Evolutionary conservation across 352 stramenopile genomes (phyloP).

Genomic region (Pythium dissimile): DNA sequence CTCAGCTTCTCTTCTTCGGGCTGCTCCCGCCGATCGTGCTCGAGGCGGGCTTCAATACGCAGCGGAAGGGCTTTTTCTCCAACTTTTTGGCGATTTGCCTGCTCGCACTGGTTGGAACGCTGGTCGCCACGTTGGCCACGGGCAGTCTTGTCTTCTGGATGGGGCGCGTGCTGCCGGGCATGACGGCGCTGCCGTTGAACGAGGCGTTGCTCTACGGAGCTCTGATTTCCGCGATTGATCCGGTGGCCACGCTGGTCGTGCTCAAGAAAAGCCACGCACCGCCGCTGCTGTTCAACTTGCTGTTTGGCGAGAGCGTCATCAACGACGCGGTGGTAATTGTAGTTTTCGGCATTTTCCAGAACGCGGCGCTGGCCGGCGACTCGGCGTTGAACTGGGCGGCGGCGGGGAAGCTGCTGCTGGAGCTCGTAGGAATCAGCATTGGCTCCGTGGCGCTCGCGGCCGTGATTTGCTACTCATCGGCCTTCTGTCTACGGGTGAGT

Average conservation of each 20-base stretch:
- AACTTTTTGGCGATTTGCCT: constrained; percentile 40
- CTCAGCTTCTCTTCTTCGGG: constrained; percentile 46
- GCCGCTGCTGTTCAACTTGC: constrained; percentile 89
- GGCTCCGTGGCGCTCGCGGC: constrained; percentile 48
- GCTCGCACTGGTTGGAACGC: constrained; percentile 43
- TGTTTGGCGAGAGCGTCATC: constrained; percentile 89
- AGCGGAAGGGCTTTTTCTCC: constrained; percentile 57
- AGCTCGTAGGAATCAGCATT: constrained; percentile 38
- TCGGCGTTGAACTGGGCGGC: constrained; percentile 24
- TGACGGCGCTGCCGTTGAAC: constrained; percentile 65
- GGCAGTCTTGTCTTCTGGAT: constrained; percentile 39
- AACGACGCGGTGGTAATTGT: constrained; percentile 87
- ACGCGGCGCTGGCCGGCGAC: constrained; percentile 44
- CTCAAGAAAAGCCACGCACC: constrained; percentile 81
- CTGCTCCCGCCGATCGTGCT: constrained; percentile 63
- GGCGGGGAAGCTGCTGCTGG: constrained; percentile 21
- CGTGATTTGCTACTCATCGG: constrained; percentile 42
- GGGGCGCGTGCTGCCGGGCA: constrained; percentile 33
- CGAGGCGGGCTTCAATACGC: constrained; percentile 59
- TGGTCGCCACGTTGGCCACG: constrained; percentile 51
- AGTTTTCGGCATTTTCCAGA: constrained; percentile 57
- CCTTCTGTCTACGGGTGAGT: constrained; percentile 46
- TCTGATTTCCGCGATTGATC: constrained; percentile 91
- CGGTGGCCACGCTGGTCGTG: constrained; percentile 88
- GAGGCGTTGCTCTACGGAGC: constrained; percentile 89